Evolutionary conservation across 2,329 filamentous ascomycete genomes (phyloP).

Genomic region (Juglanconis sp.): DNA sequence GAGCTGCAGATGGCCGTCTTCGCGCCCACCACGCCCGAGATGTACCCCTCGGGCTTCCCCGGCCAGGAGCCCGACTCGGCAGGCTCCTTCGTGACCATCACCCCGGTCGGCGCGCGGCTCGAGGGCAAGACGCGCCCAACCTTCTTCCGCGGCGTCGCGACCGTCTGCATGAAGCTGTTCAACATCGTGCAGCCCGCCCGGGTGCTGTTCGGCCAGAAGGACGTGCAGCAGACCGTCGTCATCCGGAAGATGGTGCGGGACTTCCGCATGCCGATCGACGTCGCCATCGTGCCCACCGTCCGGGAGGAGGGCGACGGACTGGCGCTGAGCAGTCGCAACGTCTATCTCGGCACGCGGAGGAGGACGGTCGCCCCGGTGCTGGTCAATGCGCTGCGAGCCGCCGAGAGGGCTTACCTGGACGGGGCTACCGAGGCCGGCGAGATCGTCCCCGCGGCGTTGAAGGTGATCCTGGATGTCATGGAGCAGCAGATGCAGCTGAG

Average conservation of each 20-base stretch:
- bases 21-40: constrained; percentile 74
- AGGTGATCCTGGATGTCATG: constrained; percentile 52
- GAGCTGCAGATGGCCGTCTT: constrained; percentile 61
- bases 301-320: constrained; percentile 73
- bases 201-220: constrained; percentile 96
- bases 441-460: constrained; percentile 70
- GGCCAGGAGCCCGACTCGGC: constrained; percentile 70
- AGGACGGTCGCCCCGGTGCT: constrained; percentile 72
- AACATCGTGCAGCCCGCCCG: constrained; percentile 75
- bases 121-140: constrained; percentile 86
- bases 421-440: constrained; percentile 56
- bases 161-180: constrained; percentile 92
- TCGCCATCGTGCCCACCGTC: constrained; percentile 71
- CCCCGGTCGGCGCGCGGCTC: constrained; percentile 74
- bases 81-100: constrained; percentile 89
- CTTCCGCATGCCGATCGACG: constrained; percentile 73
- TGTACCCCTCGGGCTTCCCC: constrained; percentile 82
- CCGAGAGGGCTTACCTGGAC: constrained; percentile 62
- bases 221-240: constrained; percentile 92
- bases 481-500: constrained; percentile 60
- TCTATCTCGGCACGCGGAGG: constrained; percentile 78
- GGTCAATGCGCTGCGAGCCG: constrained; percentile 64
- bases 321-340: constrained; percentile 88
- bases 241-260: constrained; percentile 84
- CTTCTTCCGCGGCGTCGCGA: constrained; percentile 95